Base-by-base conservation (phyloP, 2,329 filamentous ascomycete genomes). In the Colletotrichum acutatum region DNA sequence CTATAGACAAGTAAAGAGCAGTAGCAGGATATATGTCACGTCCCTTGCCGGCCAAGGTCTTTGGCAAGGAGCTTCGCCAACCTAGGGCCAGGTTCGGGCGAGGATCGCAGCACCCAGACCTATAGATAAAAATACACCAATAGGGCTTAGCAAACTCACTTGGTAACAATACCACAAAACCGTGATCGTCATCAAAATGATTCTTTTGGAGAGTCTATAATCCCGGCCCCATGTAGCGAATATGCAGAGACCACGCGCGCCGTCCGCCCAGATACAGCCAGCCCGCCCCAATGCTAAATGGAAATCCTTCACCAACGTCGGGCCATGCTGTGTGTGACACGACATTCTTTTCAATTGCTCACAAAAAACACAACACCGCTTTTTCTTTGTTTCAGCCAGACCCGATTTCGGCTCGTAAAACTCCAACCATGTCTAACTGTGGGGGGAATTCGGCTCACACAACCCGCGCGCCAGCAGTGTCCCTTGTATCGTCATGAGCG, bases 1-100 rank as follows among this genome's bases (percentile, higher is more conserved):
- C 76, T 75, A 76, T 3, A 78, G 53, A 57, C 75, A 77, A 1
- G 75, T 76, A 61, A 78, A 76, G 42, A 78, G 60, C 14, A 79
- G 66, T n/a, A 78, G 74, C 4, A 78, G 53, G 30, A 74, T 66
- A 16, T 65, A 68, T 0, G 74, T 74, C 11, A 75, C 76, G 19
- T 63, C 75, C 0, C 58, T 62, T 30, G 71, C 32, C 5, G 74
- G 74, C 19, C 65, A 19, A 8, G 37, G 19, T 42, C 16, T 12
- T 19, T 42, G 37, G 37, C 5, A 2, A 42, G 37, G 9, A 19
- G 37, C 37, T 42, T 3, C 9, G 6, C 37, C 5, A 42, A 0
- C 32, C 32, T 34, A 8, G 32, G 14, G 14, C 14, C 37, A 42
- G 16, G 16, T 12, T 14, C 16, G 16, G 37, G 37, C 37, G 14